phyloP scores from a whole-genome alignment of 805 yeast species.

The Pichia paraexigua region DNA sequence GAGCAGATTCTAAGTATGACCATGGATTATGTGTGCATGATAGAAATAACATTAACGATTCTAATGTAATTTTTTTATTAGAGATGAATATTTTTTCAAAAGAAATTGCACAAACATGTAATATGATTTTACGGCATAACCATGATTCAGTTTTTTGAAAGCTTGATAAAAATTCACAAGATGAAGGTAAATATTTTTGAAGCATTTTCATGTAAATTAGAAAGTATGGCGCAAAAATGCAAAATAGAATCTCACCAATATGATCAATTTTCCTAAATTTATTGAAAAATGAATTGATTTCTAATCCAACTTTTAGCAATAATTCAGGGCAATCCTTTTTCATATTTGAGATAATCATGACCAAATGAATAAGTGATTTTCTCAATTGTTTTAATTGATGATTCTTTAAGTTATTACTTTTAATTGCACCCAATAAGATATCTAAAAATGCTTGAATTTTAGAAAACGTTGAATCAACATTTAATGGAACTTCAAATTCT shows the following conservation, averaged over 20 bases:
- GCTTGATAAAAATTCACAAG: slow-evolving; percentile 1
- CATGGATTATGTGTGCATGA: slow-evolving; percentile 20
- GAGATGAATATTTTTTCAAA: slow-evolving; percentile 12
- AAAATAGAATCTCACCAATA: slow-evolving; percentile 4
- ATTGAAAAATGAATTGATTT: slow-evolving; percentile 10
- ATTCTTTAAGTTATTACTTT: background rate
- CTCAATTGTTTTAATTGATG: slow-evolving; percentile 14
- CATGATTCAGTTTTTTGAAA: slow-evolving; percentile 8
- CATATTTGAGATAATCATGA: slow-evolving; percentile 21
- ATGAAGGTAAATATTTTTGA: slow-evolving; percentile 12
- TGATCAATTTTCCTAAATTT: slow-evolving; percentile 8
- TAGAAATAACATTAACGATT: slow-evolving; percentile 19
- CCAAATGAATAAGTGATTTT: slow-evolving; percentile 18
- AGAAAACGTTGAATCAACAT: background rate
- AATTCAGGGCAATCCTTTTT: slow-evolving; percentile 6
- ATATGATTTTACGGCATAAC: slow-evolving; percentile 13
- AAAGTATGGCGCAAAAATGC: slow-evolving; percentile 19
- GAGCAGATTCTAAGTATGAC: slow-evolving; percentile 16
- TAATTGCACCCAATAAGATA: slow-evolving; percentile 3
- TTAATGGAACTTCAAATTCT: slow-evolving; percentile 4
- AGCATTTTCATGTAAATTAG: slow-evolving; percentile 15
- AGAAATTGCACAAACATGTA: slow-evolving; percentile 15
- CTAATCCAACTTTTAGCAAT: slow-evolving; percentile 13
- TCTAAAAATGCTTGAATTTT: slow-evolving; percentile 5
- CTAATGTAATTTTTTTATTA: slow-evolving; percentile 12